Conservation (phyloP, 2,329 filamentous ascomycete species). For the Diaporthe humulicola region DNA sequence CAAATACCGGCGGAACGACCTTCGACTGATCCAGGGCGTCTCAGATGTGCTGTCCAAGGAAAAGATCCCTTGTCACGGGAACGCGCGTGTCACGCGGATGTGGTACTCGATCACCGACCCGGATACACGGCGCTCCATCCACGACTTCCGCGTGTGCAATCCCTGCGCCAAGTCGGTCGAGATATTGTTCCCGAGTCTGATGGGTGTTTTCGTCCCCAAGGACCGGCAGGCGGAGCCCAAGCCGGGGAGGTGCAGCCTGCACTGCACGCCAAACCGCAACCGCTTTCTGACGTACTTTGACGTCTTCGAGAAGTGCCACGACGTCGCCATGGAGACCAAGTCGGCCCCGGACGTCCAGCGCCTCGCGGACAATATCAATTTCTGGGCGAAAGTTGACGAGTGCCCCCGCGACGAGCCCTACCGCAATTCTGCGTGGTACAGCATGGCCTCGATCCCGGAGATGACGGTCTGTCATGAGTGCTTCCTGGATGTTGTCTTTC, state of each 20-base stretch:
- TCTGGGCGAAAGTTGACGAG: constrained; percentile 69
- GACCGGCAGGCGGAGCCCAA: constrained; percentile 60
- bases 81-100: constrained; percentile 65
- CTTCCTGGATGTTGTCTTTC: constrained; percentile 83
- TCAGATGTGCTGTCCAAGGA: constrained; percentile 71
- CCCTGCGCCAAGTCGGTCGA: constrained; percentile 81
- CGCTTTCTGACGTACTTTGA: constrained; percentile 73
- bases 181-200: constrained; percentile 79
- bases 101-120: constrained; percentile 86
- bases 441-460: constrained; percentile 79
- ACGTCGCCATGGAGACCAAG: constrained; percentile 60
- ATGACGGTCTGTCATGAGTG: constrained; percentile 91
- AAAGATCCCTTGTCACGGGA: constrained; percentile 68
- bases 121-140: constrained; percentile 71
- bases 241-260: constrained; percentile 77
- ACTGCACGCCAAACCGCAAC: constrained; percentile 65
- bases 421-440: constrained; percentile 79
- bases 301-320: constrained; percentile 69
- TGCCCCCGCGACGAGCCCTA: constrained; percentile 76
- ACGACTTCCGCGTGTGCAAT: constrained; percentile 81
- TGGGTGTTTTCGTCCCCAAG: constrained; percentile 72
- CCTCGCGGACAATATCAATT: constrained; percentile 74
- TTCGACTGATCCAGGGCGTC: constrained; percentile 78
- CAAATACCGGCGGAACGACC: constrained; percentile 75
- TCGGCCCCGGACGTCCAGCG: constrained; percentile 68